These are phyloP conservation scores for Actinidia arguta DNA, from an alignment of 179 eudicot species.

Conservation along the genomic window DNA sequence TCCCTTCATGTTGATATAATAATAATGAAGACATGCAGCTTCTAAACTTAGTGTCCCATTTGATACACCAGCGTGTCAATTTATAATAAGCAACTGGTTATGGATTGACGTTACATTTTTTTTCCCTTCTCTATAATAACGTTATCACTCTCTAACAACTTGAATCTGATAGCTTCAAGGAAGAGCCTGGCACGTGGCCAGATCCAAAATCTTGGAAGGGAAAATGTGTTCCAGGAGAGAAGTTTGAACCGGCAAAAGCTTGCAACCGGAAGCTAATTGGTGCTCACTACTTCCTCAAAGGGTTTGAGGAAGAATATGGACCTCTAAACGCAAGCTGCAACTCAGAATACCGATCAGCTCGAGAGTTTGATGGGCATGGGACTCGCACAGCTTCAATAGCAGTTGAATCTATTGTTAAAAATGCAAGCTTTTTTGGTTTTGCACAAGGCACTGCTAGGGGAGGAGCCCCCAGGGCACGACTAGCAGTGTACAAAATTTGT, in stretches of 20 bases:
- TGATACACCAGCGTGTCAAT: neutral
- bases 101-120: too few relatives aligned
- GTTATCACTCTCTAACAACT: too few relatives aligned
- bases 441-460: slow-evolving; percentile 53
- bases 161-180: slow-evolving; percentile 50
- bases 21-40: neutral
- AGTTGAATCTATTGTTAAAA: slow-evolving; percentile 39
- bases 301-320: slow-evolving; percentile 36
- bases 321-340: slow-evolving; percentile 19
- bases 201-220: slow-evolving; percentile 47
- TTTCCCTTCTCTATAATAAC: too few relatives aligned
- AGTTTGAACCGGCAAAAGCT: slow-evolving; percentile 38
- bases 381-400: slow-evolving; percentile 62
- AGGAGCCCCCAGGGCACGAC: slow-evolving; percentile 57
- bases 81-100: too few relatives aligned
- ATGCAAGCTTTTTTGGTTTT: slow-evolving; percentile 38
- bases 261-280: slow-evolving; percentile 59
- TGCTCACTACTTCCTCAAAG: slow-evolving; percentile 42
- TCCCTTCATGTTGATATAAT: neutral
- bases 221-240: slow-evolving; percentile 41
- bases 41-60: slow-evolving; percentile 4
- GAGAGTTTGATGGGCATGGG: slow-evolving; percentile 50
- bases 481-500: slow-evolving; percentile 59
- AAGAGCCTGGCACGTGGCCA: slow-evolving; percentile 36
- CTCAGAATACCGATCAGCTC: slow-evolving; percentile 43